A percentile compares a stretch with the other conserved stretches of the same genome.
phyloP scores from a whole-genome alignment of 208 protist genomes.

The Trypanosoma platydactyli region DNA sequence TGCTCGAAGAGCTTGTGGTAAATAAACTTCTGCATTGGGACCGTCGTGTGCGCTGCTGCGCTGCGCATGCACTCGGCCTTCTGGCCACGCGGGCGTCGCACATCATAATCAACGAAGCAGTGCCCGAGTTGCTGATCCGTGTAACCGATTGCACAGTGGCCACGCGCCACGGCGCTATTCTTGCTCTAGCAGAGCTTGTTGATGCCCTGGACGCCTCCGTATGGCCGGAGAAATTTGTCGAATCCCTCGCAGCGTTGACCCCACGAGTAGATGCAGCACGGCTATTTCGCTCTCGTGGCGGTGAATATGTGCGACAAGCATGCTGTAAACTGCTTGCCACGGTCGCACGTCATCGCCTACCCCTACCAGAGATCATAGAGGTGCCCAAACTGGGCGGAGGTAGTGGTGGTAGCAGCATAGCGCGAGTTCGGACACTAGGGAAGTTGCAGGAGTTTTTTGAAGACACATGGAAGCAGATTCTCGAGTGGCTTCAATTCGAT shows the following conservation, averaged over 20 bases:
- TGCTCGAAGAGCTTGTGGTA: slow-evolving; percentile 89
- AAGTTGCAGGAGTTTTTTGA: slow-evolving; percentile 85
- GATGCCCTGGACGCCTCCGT: slow-evolving; percentile 37
- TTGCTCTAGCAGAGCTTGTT: slow-evolving; percentile 89
- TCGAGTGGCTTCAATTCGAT: slow-evolving; percentile 79
- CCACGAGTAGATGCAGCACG: slow-evolving; percentile 85
- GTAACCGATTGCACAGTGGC: slow-evolving; percentile 61
- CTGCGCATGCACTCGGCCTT: slow-evolving; percentile 73
- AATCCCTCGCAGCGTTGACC: slow-evolving; percentile 53
- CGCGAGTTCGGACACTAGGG: slow-evolving; percentile 56
- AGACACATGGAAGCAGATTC: slow-evolving; percentile 88
- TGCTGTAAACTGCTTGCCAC: slow-evolving; percentile 87
- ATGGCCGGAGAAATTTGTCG: slow-evolving; percentile 38
- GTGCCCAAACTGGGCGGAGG: slow-evolving; percentile 53
- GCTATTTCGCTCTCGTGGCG: slow-evolving; percentile 94
- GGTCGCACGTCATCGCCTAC: slow-evolving; percentile 56
- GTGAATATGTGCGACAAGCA: slow-evolving; percentile 91
- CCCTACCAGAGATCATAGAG: slow-evolving; percentile 62
- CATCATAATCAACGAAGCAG: slow-evolving; percentile 23
- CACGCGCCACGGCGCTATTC: slow-evolving; percentile 90
- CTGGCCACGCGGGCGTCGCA: slow-evolving; percentile 48
- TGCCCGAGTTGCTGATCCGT: slow-evolving; percentile 59
- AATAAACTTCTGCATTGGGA: slow-evolving; percentile 93
- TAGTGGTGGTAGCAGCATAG: slow-evolving; percentile 11
- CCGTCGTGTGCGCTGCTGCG: slow-evolving; percentile 72